phyloP scores from a whole-genome alignment of 2,329 filamentous ascomycete species.

The Xylaria sp. region DNA sequence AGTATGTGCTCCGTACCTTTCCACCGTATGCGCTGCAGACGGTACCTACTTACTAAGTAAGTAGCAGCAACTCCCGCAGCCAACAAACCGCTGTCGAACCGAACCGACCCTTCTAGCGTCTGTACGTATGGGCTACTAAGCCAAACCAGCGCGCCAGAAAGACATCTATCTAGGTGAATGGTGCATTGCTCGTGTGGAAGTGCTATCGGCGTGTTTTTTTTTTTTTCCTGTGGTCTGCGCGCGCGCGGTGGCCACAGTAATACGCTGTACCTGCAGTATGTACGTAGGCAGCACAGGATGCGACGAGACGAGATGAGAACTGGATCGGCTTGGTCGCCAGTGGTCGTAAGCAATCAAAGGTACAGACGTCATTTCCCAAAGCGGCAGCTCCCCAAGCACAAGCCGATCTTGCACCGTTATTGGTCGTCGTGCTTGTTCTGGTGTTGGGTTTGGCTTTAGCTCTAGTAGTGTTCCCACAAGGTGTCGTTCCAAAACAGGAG shows the following conservation, averaged over 20 bases:
- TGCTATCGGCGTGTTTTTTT: not conserved
- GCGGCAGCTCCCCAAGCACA: constrained; percentile 26
- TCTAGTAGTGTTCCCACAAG: constrained; percentile 22
- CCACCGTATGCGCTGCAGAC: not conserved
- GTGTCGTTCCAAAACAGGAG: constrained; percentile 16
- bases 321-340: constrained; percentile 8
- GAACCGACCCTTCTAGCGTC: constrained; percentile 1
- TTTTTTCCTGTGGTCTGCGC: no score
- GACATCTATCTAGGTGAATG: not conserved
- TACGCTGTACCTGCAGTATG: not conserved
- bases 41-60: not conserved
- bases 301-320: constrained; percentile 7
- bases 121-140: not conserved
- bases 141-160: constrained; percentile 17
- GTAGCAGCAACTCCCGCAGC: constrained; percentile 12
- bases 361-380: constrained; percentile 23
- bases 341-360: constrained; percentile 13
- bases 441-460: constrained; percentile 2
- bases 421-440: constrained; percentile 17
- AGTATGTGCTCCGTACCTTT: not conserved
- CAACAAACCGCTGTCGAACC: constrained; percentile 11
- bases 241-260: not conserved
- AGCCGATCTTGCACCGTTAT: constrained; percentile 11
- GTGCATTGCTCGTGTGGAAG: constrained; percentile 28
- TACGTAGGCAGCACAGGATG: constrained; percentile 1